phyloP scores from a whole-genome alignment of 495 filamentous ascomycete genomes.

The Trichoderma virens region DNA sequence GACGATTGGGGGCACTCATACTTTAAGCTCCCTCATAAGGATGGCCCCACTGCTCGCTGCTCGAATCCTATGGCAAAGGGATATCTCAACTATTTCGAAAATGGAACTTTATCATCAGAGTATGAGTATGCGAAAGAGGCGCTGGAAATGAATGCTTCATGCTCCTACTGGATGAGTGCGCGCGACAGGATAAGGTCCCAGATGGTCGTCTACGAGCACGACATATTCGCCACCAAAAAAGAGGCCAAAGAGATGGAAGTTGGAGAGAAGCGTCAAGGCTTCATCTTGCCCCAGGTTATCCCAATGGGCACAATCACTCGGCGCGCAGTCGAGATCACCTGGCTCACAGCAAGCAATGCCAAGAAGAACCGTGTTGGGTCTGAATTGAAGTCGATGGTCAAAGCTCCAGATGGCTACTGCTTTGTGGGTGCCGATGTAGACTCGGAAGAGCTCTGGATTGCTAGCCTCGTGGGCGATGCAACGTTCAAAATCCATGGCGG shows the following conservation, averaged over 20 bases:
- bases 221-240: constrained; percentile 28
- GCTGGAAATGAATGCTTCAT: constrained; percentile 95
- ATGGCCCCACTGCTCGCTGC: constrained; percentile 80
- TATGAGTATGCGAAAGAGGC: constrained; percentile 87
- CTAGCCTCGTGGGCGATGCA: constrained; percentile 87
- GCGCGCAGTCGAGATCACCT: constrained; percentile 93
- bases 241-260: neutral
- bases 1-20: constrained; percentile 62
- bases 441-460: constrained; percentile 99
- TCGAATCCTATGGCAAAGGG: constrained; percentile 81
- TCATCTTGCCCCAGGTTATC: constrained; percentile 96
- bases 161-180: constrained; percentile 97
- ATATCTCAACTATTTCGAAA: constrained; percentile 86
- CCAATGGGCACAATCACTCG: constrained; percentile 99
- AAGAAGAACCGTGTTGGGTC: constrained; percentile 93
- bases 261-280: constrained; percentile 41
- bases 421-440: constrained; percentile 98
- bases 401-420: constrained; percentile 78
- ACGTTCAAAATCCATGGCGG: constrained; percentile 91
- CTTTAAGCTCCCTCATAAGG: constrained; percentile 94
- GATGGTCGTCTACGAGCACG: constrained; percentile 79
- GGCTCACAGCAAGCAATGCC: constrained; percentile 96
- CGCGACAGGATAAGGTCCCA: constrained; percentile 86
- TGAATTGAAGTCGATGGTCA: constrained; percentile 95
- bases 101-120: constrained; percentile 75